Percentiles rank a stretch among this genome's conserved stretches.
These are phyloP conservation scores for Carex arenaria DNA, from an alignment of 202 grass and related monocot species.

Conservation along the genomic window DNA sequence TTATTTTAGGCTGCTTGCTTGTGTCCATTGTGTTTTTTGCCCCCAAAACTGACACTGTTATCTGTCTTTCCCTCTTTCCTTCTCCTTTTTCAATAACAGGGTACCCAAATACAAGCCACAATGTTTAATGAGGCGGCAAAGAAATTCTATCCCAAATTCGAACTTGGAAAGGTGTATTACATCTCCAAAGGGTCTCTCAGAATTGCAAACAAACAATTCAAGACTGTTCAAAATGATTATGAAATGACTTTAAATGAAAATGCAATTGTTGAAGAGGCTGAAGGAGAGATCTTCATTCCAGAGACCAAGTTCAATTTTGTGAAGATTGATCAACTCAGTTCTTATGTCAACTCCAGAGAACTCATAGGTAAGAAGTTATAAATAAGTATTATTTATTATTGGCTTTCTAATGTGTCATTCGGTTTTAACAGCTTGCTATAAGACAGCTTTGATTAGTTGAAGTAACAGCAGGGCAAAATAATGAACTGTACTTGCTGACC, in stretches of 20 bases:
- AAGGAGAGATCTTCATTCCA: conserved; percentile 73
- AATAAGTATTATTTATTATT: not conserved
- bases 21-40: not conserved
- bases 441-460: not conserved
- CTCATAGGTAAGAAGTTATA: conserved; percentile 51
- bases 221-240: conserved; percentile 88
- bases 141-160: conserved; percentile 81
- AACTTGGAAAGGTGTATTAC: conserved; percentile 94
- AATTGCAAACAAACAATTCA: conserved; percentile 93
- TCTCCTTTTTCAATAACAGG: conserved; percentile 33
- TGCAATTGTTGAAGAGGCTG: conserved; percentile 81
- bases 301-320: conserved; percentile 75
- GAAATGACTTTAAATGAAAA: conserved; percentile 91
- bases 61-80: conserved; percentile 18
- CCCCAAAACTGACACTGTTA: not conserved
- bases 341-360: conserved; percentile 87
- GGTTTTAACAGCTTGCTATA: not conserved
- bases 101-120: conserved; percentile 95
- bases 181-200: conserved; percentile 85
- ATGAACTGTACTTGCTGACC: not conserved
- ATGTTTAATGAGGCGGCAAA: conserved; percentile 94
- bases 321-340: conserved; percentile 75
- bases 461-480: not conserved
- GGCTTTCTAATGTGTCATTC: not conserved
- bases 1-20: not conserved